Base-by-base conservation (phyloP, 768 basidiomycete genomes). In the Mycena indigotica region DNA sequence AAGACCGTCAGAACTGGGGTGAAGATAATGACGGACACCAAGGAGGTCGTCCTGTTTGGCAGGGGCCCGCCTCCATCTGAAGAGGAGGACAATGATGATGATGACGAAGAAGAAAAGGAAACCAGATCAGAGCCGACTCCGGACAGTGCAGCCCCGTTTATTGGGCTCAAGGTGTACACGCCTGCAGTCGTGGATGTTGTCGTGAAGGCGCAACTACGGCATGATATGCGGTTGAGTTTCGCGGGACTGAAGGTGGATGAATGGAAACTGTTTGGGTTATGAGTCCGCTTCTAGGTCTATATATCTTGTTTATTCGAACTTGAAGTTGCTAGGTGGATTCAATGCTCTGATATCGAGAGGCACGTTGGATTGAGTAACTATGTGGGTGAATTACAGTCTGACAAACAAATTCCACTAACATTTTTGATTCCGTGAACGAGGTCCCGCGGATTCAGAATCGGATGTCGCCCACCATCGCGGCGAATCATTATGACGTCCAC, bases 161-260 rank as follows among this genome's bases (percentile, higher is more conserved):
- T 69, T 1, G 66, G 65, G 5, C 28, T 67, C 29, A 62, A 66
- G 16, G 61, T 69, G 8, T 69, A 69, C 29, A 64, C 65, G 1
- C 50, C 66, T n/a, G 54, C 52, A 26, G 56, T 53, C 1, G 62
- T 64, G 8, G 26, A 40, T 5, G 65, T 64, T 3, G 57, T 35
- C 5, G 57, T 67, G 41, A 57, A 49, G n/a, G 68, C 67, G 0
- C 66, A 69, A 45, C 28, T 69, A 21, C 53, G 68, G 49, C 61
- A 66, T 13, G 64, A 65, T 21, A 38, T 62, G 55, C 38, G 41
- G 21, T 24, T 40, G 52, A 52, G 35, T 41, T 57, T 62, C 19
- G 46, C 39, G 30, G 56, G 50, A 15, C 52, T 62, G 48, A 57
- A 52, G 35, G 29, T 23, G 17, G 49, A 32, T 3, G 60, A 61